Evolutionary conservation across 176 grass and related monocot species (phyloP).

Genomic region (Cocos nucifera): DNA sequence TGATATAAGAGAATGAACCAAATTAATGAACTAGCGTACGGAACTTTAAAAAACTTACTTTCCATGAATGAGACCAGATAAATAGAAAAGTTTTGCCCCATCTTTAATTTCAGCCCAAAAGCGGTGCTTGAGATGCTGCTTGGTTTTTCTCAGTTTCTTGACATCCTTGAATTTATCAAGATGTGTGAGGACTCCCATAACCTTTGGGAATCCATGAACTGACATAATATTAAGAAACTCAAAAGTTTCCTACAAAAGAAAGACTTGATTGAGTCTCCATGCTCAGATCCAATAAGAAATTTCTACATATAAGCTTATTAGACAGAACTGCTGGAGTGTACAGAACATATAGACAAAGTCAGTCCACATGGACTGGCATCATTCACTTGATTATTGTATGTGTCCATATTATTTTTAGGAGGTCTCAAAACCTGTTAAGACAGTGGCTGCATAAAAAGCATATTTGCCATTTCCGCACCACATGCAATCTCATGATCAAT

Average conservation of each 20-base stretch:
- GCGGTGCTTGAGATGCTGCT: constrained; percentile 77
- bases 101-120: constrained; percentile 95
- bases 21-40: neutral
- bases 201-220: constrained; percentile 93
- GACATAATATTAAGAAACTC: constrained; percentile 98
- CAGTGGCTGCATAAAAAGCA: too few relatives aligned
- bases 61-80: constrained; percentile 82
- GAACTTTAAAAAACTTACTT: constrained; percentile 52
- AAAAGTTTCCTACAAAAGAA: constrained; percentile 77
- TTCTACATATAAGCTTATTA: too few relatives aligned
- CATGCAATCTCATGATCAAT: too few relatives aligned
- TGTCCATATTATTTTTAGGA: too few relatives aligned
- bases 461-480: too few relatives aligned
- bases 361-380: too few relatives aligned
- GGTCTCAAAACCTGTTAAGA: too few relatives aligned
- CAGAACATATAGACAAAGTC: too few relatives aligned
- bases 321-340: too few relatives aligned
- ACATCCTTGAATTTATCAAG: constrained; percentile 95
- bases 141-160: constrained; percentile 93
- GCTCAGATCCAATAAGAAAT: too few relatives aligned
- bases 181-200: constrained; percentile 96
- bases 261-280: neutral
- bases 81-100: constrained; percentile 90
- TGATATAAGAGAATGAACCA: too few relatives aligned
- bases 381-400: too few relatives aligned